phyloP scores from a whole-genome alignment of 768 basidiomycete genomes.

The Rhizopogon sp. region DNA sequence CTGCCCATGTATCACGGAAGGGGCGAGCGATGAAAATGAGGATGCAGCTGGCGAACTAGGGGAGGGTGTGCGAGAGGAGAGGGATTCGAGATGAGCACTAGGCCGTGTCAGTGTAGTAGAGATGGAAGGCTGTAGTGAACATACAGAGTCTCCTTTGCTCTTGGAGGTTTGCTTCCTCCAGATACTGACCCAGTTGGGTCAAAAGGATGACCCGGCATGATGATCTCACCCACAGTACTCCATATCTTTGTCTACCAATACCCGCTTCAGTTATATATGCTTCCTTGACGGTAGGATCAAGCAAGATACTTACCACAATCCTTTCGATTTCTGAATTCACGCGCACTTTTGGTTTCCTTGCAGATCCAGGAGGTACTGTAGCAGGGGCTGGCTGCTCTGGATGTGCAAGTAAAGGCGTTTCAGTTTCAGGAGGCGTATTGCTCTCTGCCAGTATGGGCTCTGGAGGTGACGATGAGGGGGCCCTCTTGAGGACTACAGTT shows the following conservation, averaged over 20 bases:
- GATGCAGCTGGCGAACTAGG: constrained; percentile 55
- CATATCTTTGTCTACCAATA: constrained; percentile 75
- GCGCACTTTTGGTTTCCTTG: constrained; percentile 35
- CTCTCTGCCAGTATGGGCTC: background rate
- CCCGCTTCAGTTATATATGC: constrained; percentile 41
- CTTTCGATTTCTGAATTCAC: constrained; percentile 61
- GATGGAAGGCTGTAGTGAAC: constrained; percentile 15
- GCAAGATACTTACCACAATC: constrained; percentile 48
- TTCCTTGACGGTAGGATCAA: background rate
- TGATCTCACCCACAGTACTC: constrained; percentile 57
- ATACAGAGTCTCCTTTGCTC: constrained; percentile 60
- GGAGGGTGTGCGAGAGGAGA: constrained; percentile 46
- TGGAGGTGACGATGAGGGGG: background rate
- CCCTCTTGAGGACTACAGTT: constrained; percentile 26
- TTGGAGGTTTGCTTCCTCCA: constrained; percentile 36
- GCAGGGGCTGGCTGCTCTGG: background rate
- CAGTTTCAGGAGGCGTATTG: background rate
- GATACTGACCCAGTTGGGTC: constrained; percentile 22
- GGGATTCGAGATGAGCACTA: constrained; percentile 54
- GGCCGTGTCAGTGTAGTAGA: constrained; percentile 2
- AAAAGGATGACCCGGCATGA: constrained; percentile 50
- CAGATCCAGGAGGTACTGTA: constrained; percentile 9
- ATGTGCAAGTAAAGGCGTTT: constrained; percentile 1
- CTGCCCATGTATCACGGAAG: constrained; percentile 26
- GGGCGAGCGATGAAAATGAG: constrained; percentile 41